Percentiles rank a stretch among this genome's conserved stretches.
Conservation (phyloP, 2,329 filamentous ascomycete species). For the Aspergillus nomiae region DNA sequence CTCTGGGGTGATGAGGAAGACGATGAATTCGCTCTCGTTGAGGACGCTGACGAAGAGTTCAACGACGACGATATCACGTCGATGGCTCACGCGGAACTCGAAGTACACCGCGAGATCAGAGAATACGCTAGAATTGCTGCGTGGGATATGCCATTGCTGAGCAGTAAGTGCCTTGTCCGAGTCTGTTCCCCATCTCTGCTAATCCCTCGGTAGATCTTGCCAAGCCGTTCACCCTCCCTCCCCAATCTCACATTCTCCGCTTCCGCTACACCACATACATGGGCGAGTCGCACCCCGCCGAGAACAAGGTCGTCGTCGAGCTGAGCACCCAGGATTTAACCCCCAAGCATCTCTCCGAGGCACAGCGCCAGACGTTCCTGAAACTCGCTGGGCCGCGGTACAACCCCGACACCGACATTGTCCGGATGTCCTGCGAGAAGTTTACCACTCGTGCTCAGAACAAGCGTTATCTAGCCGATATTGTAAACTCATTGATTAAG, state of each 20-base stretch:
- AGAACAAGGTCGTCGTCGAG: slow-evolving; percentile 91
- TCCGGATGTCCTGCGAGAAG: slow-evolving; percentile 89
- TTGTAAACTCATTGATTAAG: slow-evolving; percentile 70
- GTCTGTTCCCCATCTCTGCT: background rate
- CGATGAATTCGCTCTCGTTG: slow-evolving; percentile 47
- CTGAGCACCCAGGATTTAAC: slow-evolving; percentile 74
- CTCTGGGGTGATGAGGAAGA: slow-evolving; percentile 50
- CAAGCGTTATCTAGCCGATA: slow-evolving; percentile 87
- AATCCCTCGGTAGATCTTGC: slow-evolving; percentile 66
- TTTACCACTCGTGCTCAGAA: slow-evolving; percentile 91
- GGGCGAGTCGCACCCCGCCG: slow-evolving; percentile 87
- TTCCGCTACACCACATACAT: slow-evolving; percentile 98
- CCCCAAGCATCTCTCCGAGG: slow-evolving; percentile 60
- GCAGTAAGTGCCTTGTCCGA: slow-evolving; percentile 63
- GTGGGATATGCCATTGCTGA: slow-evolving; percentile 93
- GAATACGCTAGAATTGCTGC: slow-evolving; percentile 84
- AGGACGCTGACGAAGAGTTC: slow-evolving; percentile 57
- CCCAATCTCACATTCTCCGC: slow-evolving; percentile 69
- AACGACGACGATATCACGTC: slow-evolving; percentile 82
- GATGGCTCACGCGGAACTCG: slow-evolving; percentile 81
- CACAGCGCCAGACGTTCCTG: slow-evolving; percentile 76
- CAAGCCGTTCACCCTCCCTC: slow-evolving; percentile 75
- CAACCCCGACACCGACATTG: slow-evolving; percentile 77
- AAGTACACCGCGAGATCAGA: slow-evolving; percentile 83
- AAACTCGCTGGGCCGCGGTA: slow-evolving; percentile 85